Percentiles rank a stretch among this genome's conserved stretches.
Evolutionary conservation across 2,329 filamentous ascomycete genomes (phyloP).

Genomic region (Botrytis aclada): DNA sequence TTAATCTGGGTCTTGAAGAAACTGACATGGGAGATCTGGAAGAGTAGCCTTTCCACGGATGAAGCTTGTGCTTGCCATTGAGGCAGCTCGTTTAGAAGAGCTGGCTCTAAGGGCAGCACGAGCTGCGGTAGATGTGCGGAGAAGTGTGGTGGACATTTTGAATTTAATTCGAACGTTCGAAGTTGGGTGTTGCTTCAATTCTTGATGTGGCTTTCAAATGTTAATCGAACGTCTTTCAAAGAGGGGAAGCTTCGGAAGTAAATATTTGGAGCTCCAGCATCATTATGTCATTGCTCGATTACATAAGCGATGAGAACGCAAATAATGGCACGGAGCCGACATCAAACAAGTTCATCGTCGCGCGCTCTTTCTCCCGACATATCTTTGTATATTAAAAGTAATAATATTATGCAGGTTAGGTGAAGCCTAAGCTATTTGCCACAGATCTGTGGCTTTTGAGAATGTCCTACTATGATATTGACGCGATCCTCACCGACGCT

Average conservation of each 20-base stretch:
- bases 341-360: not conserved
- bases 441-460: slow-evolving; percentile 20
- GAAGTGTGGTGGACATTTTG: slow-evolving; percentile 70
- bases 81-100: slow-evolving; percentile 60
- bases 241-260: slow-evolving; percentile 3
- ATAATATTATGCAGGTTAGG: not conserved
- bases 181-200: slow-evolving; percentile 21
- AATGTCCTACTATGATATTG: slow-evolving; percentile 81
- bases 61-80: slow-evolving; percentile 71
- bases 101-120: slow-evolving; percentile 70
- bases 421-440: not conserved
- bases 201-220: slow-evolving; percentile 11
- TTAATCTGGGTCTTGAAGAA: not conserved
- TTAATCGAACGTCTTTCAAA: slow-evolving; percentile 11
- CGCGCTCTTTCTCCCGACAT: not conserved
- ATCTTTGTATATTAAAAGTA: not conserved
- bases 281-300: slow-evolving; percentile 16
- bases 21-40: slow-evolving; percentile 76
- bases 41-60: slow-evolving; percentile 87
- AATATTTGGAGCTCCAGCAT: slow-evolving; percentile 12
- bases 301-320: slow-evolving; percentile 1
- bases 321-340: not conserved
- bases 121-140: slow-evolving; percentile 65
- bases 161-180: slow-evolving; percentile 25
- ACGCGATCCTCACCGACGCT: slow-evolving; percentile 79